Conservation (phyloP, 306 rosid species). For the Nissolia schottii region DNA sequence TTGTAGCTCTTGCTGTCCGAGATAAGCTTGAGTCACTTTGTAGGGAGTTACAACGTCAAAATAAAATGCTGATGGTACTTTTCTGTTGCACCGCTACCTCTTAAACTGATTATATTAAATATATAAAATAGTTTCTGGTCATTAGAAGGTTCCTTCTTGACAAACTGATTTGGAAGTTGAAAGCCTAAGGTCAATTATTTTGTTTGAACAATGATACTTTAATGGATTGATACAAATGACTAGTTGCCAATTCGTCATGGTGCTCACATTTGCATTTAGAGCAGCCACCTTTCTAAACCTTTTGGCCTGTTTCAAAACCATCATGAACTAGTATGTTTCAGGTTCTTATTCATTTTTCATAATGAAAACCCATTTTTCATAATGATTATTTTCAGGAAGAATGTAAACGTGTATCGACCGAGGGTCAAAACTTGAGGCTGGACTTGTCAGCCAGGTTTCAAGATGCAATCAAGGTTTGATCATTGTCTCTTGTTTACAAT, state of each 20-base stretch:
- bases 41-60: slow-evolving; percentile 95
- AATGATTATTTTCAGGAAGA: slow-evolving; percentile 67
- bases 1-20: slow-evolving; percentile 75
- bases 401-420: slow-evolving; percentile 87
- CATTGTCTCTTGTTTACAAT: neutral
- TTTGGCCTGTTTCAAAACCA: neutral
- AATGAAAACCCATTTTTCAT: slow-evolving; percentile 11
- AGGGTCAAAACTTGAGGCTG: slow-evolving; percentile 88
- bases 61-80: slow-evolving; percentile 87
- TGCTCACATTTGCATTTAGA: neutral
- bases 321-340: slow-evolving; percentile 9
- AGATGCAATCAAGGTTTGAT: slow-evolving; percentile 88
- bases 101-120: slow-evolving; percentile 15
- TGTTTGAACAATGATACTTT: neutral
- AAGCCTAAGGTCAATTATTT: neutral
- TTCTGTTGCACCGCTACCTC: slow-evolving; percentile 20
- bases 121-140: neutral
- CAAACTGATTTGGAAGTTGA: slow-evolving; percentile 8
- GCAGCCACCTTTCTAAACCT: neutral
- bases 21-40: slow-evolving; percentile 94
- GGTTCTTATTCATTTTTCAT: slow-evolving; percentile 12
- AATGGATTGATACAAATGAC: neutral
- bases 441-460: slow-evolving; percentile 87
- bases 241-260: neutral
- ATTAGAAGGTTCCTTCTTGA: neutral